Conservation (phyloP, 768 basidiomycete species). For the Holtermanniella nyarrowii region DNA sequence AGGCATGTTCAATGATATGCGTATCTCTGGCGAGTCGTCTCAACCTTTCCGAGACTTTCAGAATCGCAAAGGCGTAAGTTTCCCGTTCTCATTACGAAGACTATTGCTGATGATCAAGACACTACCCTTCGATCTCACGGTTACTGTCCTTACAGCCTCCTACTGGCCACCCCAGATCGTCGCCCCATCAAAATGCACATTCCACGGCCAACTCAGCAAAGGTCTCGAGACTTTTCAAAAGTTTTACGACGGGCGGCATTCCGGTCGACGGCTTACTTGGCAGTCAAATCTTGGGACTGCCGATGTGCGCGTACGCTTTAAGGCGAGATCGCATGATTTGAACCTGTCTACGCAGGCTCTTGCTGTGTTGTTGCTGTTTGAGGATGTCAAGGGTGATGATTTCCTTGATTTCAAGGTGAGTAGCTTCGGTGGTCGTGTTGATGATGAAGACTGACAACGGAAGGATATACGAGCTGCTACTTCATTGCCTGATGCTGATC, state of each 20-base stretch:
- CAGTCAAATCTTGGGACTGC: slow-evolving; percentile 80
- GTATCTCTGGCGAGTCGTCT: slow-evolving; percentile 59
- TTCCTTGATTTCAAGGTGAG: slow-evolving; percentile 66
- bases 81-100: neutral
- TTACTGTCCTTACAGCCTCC: slow-evolving; percentile 90
- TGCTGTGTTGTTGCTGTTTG: slow-evolving; percentile 79
- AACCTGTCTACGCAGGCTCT: slow-evolving; percentile 85
- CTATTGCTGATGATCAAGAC: slow-evolving; percentile 44
- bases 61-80: slow-evolving; percentile 50
- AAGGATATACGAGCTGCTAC: slow-evolving; percentile 80
- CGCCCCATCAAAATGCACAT: slow-evolving; percentile 50
- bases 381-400: slow-evolving; percentile 57
- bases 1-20: slow-evolving; percentile 98
- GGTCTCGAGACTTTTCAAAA: slow-evolving; percentile 69
- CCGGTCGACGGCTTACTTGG: slow-evolving; percentile 83
- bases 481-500: slow-evolving; percentile 59
- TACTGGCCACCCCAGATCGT: slow-evolving; percentile 79
- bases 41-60: slow-evolving; percentile 58
- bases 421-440: neutral
- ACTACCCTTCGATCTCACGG: slow-evolving; percentile 66
- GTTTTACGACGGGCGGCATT: slow-evolving; percentile 82
- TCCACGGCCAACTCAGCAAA: slow-evolving; percentile 56
- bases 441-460: neutral
- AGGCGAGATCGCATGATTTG: slow-evolving; percentile 67
- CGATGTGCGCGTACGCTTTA: slow-evolving; percentile 77